phyloP scores from a whole-genome alignment of 2,329 filamentous ascomycete species.

The Penicillium vulpinum region DNA sequence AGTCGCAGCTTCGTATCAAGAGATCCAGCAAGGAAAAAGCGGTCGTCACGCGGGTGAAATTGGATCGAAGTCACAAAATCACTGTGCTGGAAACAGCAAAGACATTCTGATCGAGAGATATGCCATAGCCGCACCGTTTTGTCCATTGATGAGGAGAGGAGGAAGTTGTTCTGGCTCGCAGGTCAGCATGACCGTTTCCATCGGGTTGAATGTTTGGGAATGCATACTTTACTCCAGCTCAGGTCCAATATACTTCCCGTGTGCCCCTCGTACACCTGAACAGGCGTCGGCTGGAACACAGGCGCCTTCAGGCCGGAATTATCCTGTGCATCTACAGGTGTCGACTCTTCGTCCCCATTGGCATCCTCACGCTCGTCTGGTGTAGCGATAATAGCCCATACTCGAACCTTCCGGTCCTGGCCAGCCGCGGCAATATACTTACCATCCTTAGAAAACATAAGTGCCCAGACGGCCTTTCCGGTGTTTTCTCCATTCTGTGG shows the following conservation, averaged over 20 bases:
- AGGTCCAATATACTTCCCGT: conserved; percentile 83
- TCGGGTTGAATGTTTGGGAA: neutral
- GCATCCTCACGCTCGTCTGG: conserved; percentile 73
- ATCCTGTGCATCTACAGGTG: conserved; percentile 46
- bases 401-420: conserved; percentile 78
- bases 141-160: conserved; percentile 95
- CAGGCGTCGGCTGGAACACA: conserved; percentile 78
- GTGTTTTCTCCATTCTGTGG: conserved; percentile 30
- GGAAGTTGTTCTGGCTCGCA: conserved; percentile 73
- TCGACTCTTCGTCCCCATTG: conserved; percentile 67
- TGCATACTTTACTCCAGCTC: conserved; percentile 83
- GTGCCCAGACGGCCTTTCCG: conserved; percentile 79
- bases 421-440: conserved; percentile 89
- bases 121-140: conserved; percentile 97
- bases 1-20: conserved; percentile 83
- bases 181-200: neutral
- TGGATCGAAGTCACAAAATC: conserved; percentile 94
- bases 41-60: conserved; percentile 91
- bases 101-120: conserved; percentile 75
- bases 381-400: conserved; percentile 86
- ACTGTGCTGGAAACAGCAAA: conserved; percentile 91
- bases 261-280: conserved; percentile 80
- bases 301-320: conserved; percentile 76
- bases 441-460: conserved; percentile 90
- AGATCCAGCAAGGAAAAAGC: conserved; percentile 93